A percentile compares a stretch with the other conserved stretches of the same genome.
Evolutionary conservation across 768 basidiomycete genomes (phyloP).

Genomic region (Suillus clintonianus): DNA sequence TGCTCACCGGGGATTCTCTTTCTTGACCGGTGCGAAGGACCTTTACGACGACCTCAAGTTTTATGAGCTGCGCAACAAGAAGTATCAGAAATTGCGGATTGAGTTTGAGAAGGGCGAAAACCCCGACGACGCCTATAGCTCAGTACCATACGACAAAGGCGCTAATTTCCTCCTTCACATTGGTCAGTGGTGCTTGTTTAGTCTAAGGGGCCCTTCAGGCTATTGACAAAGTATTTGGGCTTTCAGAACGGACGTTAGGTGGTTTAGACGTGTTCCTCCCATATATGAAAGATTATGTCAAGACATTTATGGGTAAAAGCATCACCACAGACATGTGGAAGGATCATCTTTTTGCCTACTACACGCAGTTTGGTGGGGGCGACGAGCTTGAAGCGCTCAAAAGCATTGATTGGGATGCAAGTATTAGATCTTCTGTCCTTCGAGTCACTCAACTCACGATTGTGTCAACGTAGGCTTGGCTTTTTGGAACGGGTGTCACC

Average conservation of each 20-base stretch:
- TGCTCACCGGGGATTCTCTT: conserved; percentile 79
- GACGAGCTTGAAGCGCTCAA: conserved; percentile 69
- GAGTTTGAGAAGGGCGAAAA: conserved; percentile 73
- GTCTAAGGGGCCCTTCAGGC: neutral
- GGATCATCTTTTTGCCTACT: conserved; percentile 74
- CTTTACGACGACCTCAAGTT: conserved; percentile 70
- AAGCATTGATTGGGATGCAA: conserved; percentile 76
- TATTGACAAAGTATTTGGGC: neutral
- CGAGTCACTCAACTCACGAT: neutral
- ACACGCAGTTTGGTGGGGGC: conserved; percentile 52
- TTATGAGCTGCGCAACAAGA: conserved; percentile 55
- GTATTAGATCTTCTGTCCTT: conserved; percentile 22
- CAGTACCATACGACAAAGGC: conserved; percentile 87
- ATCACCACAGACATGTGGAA: conserved; percentile 88
- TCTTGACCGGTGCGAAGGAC: conserved; percentile 70
- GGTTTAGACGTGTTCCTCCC: conserved; percentile 83
- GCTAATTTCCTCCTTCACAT: conserved; percentile 85
- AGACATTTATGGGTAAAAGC: conserved; percentile 78
- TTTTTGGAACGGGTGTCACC: conserved; percentile 74
- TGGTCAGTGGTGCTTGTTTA: conserved; percentile 46
- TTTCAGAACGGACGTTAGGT: conserved; percentile 68
- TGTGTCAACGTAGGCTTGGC: conserved; percentile 58
- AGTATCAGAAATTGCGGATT: conserved; percentile 81
- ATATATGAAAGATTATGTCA: conserved; percentile 81
- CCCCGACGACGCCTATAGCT: conserved; percentile 74